These are phyloP conservation scores for Piper longum DNA, from an alignment of 164 flowering plant species.

Conservation along the genomic window DNA sequence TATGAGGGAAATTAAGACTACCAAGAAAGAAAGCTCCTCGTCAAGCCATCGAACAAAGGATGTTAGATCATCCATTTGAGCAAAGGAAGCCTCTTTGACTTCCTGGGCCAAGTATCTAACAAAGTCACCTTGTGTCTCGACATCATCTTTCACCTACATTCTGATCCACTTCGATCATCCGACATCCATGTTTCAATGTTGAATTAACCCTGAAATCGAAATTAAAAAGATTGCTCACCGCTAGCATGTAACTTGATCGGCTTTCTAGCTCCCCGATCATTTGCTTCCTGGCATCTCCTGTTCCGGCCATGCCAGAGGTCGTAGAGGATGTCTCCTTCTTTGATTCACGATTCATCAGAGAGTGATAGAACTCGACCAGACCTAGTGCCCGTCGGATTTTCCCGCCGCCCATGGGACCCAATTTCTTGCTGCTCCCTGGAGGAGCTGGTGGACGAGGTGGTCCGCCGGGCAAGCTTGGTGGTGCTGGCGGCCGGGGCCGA, in stretches of 20 bases:
- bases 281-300: slow-evolving; percentile 65
- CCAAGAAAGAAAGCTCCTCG: slow-evolving; percentile 98
- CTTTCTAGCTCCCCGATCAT: slow-evolving; percentile 98
- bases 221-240: slow-evolving; percentile 33
- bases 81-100: slow-evolving; percentile 80
- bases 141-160: slow-evolving; percentile 93
- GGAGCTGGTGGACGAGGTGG: slow-evolving; percentile 88
- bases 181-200: no score
- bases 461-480: slow-evolving; percentile 28
- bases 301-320: slow-evolving; percentile 27
- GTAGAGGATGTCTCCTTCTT: slow-evolving; percentile 62
- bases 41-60: slow-evolving; percentile 96
- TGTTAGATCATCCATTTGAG: slow-evolving; percentile 62
- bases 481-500: slow-evolving; percentile 3
- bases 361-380: slow-evolving; percentile 84
- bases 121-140: slow-evolving; percentile 97
- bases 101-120: slow-evolving; percentile 82
- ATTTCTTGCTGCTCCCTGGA: slow-evolving; percentile 60
- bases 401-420: slow-evolving; percentile 31
- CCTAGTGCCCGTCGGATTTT: slow-evolving; percentile 97
- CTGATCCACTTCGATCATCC: not conserved
- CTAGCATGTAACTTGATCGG: slow-evolving; percentile 77
- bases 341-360: slow-evolving; percentile 88
- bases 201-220: not conserved
- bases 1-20: slow-evolving; percentile 11